Conservation (phyloP, 2,329 filamentous ascomycete genomes). For the Elsinoe fawcettii region DNA sequence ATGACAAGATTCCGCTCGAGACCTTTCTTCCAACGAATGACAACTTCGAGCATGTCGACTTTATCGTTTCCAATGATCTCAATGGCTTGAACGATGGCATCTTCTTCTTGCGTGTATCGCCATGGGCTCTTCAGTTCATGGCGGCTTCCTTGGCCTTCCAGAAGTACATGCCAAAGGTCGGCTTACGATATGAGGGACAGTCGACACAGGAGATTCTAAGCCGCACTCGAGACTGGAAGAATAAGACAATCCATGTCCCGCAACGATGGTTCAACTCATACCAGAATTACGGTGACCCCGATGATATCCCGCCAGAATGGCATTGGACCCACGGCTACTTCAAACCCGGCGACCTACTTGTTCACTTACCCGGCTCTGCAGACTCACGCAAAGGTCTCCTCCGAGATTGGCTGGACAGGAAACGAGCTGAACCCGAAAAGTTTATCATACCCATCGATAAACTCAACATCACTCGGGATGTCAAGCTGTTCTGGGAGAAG, state of each 20-base stretch:
- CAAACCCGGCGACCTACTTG: slow-evolving; percentile 19
- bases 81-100: slow-evolving; percentile 26
- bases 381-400: neutral
- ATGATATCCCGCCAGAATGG: slow-evolving; percentile 12
- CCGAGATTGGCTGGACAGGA: neutral
- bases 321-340: slow-evolving; percentile 3
- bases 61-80: slow-evolving; percentile 24
- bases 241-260: slow-evolving; percentile 19
- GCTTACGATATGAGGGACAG: slow-evolving; percentile 21
- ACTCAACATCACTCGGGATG: neutral
- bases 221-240: slow-evolving; percentile 14
- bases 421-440: neutral
- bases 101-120: slow-evolving; percentile 28
- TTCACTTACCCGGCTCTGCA: slow-evolving; percentile 8
- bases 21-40: slow-evolving; percentile 28
- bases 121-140: slow-evolving; percentile 22
- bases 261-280: slow-evolving; percentile 24
- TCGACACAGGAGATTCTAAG: slow-evolving; percentile 17
- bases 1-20: slow-evolving; percentile 26
- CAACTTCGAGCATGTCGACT: slow-evolving; percentile 22
- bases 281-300: slow-evolving; percentile 28
- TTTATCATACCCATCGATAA: neutral
- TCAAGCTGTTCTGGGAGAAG: slow-evolving; percentile 16
- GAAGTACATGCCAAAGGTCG: slow-evolving; percentile 16
- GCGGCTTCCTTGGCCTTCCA: slow-evolving; percentile 22